Conservation (phyloP, 495 filamentous ascomycete genomes). For the Neurospora sp. region DNA sequence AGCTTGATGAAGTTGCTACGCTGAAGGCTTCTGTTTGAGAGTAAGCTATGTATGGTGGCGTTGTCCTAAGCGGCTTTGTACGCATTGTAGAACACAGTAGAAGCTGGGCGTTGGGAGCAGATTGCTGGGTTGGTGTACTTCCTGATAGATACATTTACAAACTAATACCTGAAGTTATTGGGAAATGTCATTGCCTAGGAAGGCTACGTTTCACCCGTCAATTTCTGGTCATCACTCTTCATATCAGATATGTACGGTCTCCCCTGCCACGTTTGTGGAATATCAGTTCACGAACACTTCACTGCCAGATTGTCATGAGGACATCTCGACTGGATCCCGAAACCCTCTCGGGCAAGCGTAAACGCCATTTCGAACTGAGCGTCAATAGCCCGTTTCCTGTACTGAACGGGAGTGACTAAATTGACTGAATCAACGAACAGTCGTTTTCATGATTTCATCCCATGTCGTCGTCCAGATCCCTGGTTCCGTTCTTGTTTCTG, state of each 20-base stretch:
- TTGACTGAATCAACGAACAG: not conserved
- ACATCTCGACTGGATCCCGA: conserved; percentile 77
- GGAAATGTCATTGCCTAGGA: not conserved
- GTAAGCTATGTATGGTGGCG: not conserved
- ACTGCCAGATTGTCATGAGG: conserved; percentile 79
- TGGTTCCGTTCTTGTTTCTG: not conserved
- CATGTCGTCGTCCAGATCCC: not conserved
- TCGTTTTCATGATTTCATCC: not conserved
- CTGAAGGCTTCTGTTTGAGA: not conserved
- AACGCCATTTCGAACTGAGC: conserved; percentile 95
- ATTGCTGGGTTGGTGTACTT: not conserved
- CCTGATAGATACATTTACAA: not conserved
- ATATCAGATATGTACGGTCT: too few relatives aligned
- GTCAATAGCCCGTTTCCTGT: conserved; percentile 97
- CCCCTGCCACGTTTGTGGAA: too few relatives aligned
- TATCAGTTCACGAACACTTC: conserved; percentile 12
- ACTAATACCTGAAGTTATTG: not conserved
- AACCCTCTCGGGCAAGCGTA: conserved; percentile 61
- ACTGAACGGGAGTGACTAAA: conserved; percentile 53
- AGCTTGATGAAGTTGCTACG: conserved; percentile 10
- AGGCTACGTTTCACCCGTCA: too few relatives aligned
- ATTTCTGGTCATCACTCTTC: too few relatives aligned
- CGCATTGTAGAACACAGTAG: not conserved
- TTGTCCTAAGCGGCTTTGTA: not conserved
- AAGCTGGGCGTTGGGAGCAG: not conserved